Base-by-base conservation (phyloP, 208 protist species). In the Leishmania arabica region DNA sequence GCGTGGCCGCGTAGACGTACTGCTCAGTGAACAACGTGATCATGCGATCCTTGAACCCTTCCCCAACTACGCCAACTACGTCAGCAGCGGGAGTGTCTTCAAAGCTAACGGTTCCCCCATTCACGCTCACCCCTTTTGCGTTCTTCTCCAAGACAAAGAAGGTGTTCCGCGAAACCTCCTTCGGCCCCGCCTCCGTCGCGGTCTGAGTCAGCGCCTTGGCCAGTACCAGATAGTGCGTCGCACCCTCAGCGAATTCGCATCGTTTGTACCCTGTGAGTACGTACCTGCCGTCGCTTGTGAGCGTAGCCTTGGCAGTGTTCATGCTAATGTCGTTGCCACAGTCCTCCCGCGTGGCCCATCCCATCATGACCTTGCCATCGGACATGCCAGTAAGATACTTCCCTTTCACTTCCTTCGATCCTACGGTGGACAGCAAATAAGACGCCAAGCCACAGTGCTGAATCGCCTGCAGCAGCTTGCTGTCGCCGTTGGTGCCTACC, bases 381-480 rank as follows among this genome's bases (percentile, higher is more conserved):
- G 95, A 97, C 92, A 97, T 97, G 17, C 85, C 86, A 1, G 92
- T 96, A 51, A 97, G 79, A 80, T 97, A 96, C 77, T 95, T 95
- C 17, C 92, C 95, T 53, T 95, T 96, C 21, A 94, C 37, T 78
- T 95, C 88, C 69, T 92, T 95, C 31, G 89, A 89, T 8, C 89
- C 93, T 64, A 91, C 83, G 6, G 92, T 92, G 21, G 88, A 89
- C 27, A 97, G 60, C 17, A 97, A 72, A 80, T 94, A 92, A 3
- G 92, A 92, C 27, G 89, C 90, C 53, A 95, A 40, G 19, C 90
- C 86, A 76, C 87, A 84, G 84, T 96, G 92, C 54, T 91, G 86
- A 54, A 97, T 91, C 47, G 82, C 88, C 62, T 70, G 80, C 17
- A 97, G 80, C 42, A 92, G 71, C 27, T 83, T 88, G 47, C 72